A percentile compares a stretch with the other conserved stretches of the same genome.
Evolutionary conservation across 192 early-diverging fungal genomes (phyloP).

Genomic region (Diversispora eburnea): DNA sequence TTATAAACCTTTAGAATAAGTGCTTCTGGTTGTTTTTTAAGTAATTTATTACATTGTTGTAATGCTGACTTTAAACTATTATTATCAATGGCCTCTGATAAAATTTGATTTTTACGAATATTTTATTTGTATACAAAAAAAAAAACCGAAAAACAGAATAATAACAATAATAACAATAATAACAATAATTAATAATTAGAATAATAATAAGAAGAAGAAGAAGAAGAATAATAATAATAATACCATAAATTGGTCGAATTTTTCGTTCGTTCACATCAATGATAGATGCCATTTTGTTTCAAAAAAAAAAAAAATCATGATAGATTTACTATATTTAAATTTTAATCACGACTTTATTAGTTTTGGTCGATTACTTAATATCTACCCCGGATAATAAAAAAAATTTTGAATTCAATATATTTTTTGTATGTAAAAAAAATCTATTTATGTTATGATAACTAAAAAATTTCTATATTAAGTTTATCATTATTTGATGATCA

Average conservation of each 20-base stretch:
- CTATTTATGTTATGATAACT: too few relatives aligned
- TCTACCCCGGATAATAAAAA: too few relatives aligned
- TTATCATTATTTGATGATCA: too few relatives aligned
- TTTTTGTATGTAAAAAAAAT: too few relatives aligned
- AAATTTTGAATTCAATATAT: too few relatives aligned
- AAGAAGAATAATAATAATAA: too few relatives aligned
- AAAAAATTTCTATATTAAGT: too few relatives aligned
- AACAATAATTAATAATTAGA: neutral
- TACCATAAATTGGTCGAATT: conserved; percentile 30
- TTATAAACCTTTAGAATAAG: conserved; percentile 63
- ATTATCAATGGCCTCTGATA: conserved; percentile 59
- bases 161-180: neutral
- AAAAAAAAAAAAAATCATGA: too few relatives aligned
- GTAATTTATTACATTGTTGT: conserved; percentile 56
- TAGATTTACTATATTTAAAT: too few relatives aligned
- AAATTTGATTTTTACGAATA: neutral
- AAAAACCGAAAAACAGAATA: neutral
- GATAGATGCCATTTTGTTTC: conserved; percentile 14
- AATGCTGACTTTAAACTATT: conserved; percentile 64
- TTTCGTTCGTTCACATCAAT: conserved; percentile 14
- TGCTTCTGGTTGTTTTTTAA: conserved; percentile 68
- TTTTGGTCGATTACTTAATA: too few relatives aligned
- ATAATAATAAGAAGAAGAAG: neutral
- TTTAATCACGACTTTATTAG: too few relatives aligned
- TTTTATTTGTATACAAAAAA: neutral